Base-by-base conservation (phyloP, 1,139 yeast species). In the Meyerozyma smithsonii region DNA sequence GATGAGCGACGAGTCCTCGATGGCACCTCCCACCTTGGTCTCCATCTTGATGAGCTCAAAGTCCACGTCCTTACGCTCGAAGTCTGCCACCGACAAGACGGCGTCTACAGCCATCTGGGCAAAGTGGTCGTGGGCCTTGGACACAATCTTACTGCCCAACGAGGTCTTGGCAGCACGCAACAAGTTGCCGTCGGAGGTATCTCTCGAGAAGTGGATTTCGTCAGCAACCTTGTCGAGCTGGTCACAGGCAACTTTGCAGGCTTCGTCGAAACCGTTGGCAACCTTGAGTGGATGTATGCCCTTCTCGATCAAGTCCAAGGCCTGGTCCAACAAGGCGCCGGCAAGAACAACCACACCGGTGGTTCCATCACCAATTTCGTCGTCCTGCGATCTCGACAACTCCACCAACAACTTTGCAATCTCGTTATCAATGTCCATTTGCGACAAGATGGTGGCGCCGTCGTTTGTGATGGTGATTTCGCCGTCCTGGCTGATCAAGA, bases 311-410 rank as follows among this genome's bases (percentile, higher is more conserved):
- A 94, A 77, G 59, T 89, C 97, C 43, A 85, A 67, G 2, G 98
- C 97, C 66, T 92, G 96, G 59, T 92, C 98, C 45, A 94, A 72
- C 49, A 94, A 71, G 1, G 97, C 95, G 51, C 96, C 87, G 2
- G 98, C 97, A 39, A 94, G 70, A 1, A 94, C 97, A 42, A 92
- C 98, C 25, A 94, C 99, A 55, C 98, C 98, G 4, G 99, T 94
- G 32, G 99, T 94, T 58, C 99, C 99, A 60, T 94, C 99, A 42
- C 99, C 99, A 56, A 94, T 89, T 66, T 94, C 98, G 58, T 92
- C 97, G 62, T 94, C 99, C 69, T 94, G 99, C 18, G 97, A 87
- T 62, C 80, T 85, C 26, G 97, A 87, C 52, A 94, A 76, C 66
- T 94, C 96, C 32, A 92, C 99, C 57, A 94, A 70, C 48, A 94